Evolutionary conservation across 352 stramenopile species (phyloP), one percentile per base, ranked within the genome.

Genomic region (Globisporangium rhizosaccharum): DNA sequence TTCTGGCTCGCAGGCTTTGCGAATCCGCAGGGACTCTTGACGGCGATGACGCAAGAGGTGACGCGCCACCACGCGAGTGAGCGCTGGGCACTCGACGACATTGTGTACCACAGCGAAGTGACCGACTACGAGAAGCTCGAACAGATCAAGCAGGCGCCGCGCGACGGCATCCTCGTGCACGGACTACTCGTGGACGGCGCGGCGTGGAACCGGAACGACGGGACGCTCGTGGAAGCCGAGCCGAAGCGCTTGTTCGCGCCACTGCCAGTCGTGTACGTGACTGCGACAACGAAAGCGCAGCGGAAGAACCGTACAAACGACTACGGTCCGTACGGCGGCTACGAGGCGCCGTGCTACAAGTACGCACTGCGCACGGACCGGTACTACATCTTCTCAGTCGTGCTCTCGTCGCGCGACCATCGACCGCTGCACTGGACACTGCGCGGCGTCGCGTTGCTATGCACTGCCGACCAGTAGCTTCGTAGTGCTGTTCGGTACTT

Each of bases 1-100:
- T 92, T 90, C 54, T 94, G 82, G 83, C 75, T 94, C 4, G 71
- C 76, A 3, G 83, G 80, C 0, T 87, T 94, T 52, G 77, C 76
- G 1, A 92, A 92, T 48, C 81, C 82, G 5, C 81, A 90, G 57
- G 81, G 80, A 0, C 87, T 94, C 20, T 59, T 92, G n/a, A 94
- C 84, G 0, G 83, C 80, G 1, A 83, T 92, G 61, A 75, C 75
- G 0, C 85, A 94, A 63, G 85, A 94, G 49, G 74, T 87, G 2
- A 82, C 79, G 20, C 72, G 79, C 18, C 69, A 85, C 20, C 82
- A 93, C 59, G 73, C 74, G 14, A 84, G 64, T 49, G 83, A 93
- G 39, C 78, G 79, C 12, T 94, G 85, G 85, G 77, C 80, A 7
- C 72, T 94, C 25, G 83, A 92, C 51, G 81, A 92, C 30, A 72